Evolutionary conservation across 148 eudicot genomes (phyloP), one percentile per base, ranked within the genome.

Genomic region (Camellia granthamiana): DNA sequence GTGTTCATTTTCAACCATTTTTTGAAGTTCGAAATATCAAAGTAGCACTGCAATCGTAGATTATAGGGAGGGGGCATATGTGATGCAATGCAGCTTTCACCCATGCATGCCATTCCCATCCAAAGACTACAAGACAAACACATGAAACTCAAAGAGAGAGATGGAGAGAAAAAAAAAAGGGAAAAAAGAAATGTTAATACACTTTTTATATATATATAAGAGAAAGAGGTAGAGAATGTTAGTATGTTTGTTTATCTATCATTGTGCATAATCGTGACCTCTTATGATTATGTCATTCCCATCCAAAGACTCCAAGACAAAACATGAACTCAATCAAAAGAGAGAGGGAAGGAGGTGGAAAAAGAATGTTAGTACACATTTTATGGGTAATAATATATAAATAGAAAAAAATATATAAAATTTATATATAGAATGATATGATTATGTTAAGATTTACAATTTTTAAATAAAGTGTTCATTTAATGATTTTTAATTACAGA

Each of bases 21-120:
- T 69, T 69, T 7, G 73, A 69, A 69, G 19, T 69, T 69, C 52
- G 73, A 69, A 69, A 68, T 68, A 41, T 49, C 72, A 68, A 68
- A 68, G 49, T 15, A 68, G 43, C 43, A 68, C 51, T 68, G 19
- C 72, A 68, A 68, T 7, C 38, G 38, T 30, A 30, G 38, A 30
- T 30, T 30, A 30, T 30, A 30, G 38, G 38, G 38, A 30, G 38
- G 38, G 38, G 38, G 38, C 38, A 30, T 30, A 30, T 30, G 38
- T 30, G 38, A 30, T 30, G 38, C 38, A 30, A 78, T 82, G 87
- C 92, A 89, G 92, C 91, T 86, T 89, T 91, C 85, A 63, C 54
- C 75, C 14, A 58, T 21, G 94, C 97, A 90, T 89, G 97, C 92
- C 97, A 89, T 86, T 87, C 68, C 70, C 75, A n/a, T 88, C 94